These are phyloP conservation scores for Lachnellula arida DNA, from an alignment of 2,329 filamentous ascomycete genomes.

Conservation along the genomic window DNA sequence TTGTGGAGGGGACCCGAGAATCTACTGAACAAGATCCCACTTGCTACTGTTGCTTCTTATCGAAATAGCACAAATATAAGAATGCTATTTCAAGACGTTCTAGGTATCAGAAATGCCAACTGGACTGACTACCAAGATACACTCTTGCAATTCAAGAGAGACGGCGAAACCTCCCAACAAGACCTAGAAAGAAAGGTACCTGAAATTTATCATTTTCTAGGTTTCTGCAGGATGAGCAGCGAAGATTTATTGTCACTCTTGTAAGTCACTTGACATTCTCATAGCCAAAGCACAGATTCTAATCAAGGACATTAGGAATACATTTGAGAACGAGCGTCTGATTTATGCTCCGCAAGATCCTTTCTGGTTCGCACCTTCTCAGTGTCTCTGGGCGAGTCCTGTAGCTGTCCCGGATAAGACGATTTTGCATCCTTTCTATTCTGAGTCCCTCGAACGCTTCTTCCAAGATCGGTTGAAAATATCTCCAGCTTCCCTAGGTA, in stretches of 20 bases:
- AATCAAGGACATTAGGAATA: not conserved
- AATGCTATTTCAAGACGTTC: conserved; percentile 8
- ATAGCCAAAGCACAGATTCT: not conserved
- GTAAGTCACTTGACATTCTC: not conserved
- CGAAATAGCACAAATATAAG: conserved; percentile 8
- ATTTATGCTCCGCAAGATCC: conserved; percentile 9
- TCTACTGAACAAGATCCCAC: conserved; percentile 11
- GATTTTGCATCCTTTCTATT: conserved; percentile 4
- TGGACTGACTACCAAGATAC: conserved; percentile 14
- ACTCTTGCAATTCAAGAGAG: conserved; percentile 6
- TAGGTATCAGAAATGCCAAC: conserved; percentile 15
- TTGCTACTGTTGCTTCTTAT: conserved; percentile 12
- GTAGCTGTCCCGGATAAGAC: conserved; percentile 13
- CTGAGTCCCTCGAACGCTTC: conserved; percentile 4
- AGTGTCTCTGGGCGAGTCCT: conserved; percentile 19
- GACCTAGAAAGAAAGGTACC: conserved; percentile 3
- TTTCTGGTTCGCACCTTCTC: conserved; percentile 17
- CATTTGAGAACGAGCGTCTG: conserved; percentile 11
- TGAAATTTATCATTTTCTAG: conserved; percentile 7
- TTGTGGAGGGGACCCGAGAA: conserved; percentile 15
- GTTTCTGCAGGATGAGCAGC: not conserved
- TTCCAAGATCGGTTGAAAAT: conserved; percentile 12
- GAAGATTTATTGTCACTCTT: not conserved
- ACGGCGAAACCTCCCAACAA: not conserved
- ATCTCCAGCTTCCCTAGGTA: conserved; percentile 12